Evolutionary conservation across 176 grass and related monocot genomes (phyloP).

Genomic region (Carex cristatella): DNA sequence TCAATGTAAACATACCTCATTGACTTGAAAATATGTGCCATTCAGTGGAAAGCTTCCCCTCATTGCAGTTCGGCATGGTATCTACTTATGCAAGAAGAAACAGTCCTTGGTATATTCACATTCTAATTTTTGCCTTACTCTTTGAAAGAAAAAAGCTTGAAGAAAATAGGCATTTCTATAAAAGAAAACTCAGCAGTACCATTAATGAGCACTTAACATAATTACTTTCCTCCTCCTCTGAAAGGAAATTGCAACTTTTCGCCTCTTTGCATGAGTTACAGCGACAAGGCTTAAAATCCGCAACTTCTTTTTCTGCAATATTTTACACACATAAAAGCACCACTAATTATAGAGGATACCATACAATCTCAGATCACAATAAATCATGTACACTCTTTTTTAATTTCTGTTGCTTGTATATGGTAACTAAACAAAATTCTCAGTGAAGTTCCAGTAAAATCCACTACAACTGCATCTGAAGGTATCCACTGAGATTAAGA

Average conservation of each 20-base stretch:
- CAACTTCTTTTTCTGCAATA: slow-evolving; percentile 4
- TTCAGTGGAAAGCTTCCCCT: slow-evolving; percentile 96
- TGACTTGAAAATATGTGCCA: slow-evolving; percentile 98
- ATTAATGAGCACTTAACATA: slow-evolving; percentile 77
- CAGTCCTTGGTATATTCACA: not conserved
- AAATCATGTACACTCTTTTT: not conserved
- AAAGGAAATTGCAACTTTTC: slow-evolving; percentile 39
- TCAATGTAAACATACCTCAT: slow-evolving; percentile 51
- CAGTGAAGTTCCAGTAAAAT: not conserved
- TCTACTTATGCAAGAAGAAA: slow-evolving; percentile 31
- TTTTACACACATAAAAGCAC: not conserved
- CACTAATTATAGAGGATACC: not conserved
- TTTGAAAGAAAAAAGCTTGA: not conserved
- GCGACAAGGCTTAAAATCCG: not conserved
- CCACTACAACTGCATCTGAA: not conserved
- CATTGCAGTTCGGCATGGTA: slow-evolving; percentile 97
- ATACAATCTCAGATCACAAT: not conserved
- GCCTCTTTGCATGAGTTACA: slow-evolving; percentile 40
- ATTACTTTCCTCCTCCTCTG: slow-evolving; percentile 42
- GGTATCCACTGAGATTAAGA: not conserved
- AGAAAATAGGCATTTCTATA: not conserved
- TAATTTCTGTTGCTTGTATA: not conserved
- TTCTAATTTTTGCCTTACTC: not conserved
- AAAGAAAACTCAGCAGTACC: slow-evolving; percentile 34
- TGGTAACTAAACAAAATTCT: not conserved